Conservation (phyloP, 2,329 filamentous ascomycete species). For the Pseudogymnoascus sp. region DNA sequence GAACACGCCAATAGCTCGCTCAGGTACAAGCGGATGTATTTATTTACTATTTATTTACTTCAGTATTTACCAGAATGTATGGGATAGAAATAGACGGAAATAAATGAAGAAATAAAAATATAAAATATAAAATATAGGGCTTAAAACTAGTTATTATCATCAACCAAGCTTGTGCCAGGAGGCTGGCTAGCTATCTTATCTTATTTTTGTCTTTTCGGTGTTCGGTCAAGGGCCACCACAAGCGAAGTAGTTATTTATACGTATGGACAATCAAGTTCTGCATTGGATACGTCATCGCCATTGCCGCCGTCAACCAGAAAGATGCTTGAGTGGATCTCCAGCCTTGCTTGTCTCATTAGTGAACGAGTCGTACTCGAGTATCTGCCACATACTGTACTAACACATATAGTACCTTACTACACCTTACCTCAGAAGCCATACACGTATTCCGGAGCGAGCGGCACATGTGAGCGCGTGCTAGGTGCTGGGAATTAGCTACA, state of each 20-base stretch:
- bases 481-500: background rate
- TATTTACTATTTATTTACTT: background rate
- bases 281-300: background rate
- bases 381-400: background rate
- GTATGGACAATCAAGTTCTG: slow-evolving; percentile 6
- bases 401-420: background rate
- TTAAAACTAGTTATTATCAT: background rate
- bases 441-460: background rate
- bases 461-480: background rate
- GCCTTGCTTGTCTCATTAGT: background rate
- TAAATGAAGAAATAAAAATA: background rate
- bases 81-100: background rate
- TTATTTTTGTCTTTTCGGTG: background rate
- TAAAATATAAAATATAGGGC: background rate
- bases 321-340: background rate
- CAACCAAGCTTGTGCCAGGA: background rate
- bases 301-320: background rate
- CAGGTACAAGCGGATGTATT: background rate
- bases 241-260: slow-evolving; percentile 5
- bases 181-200: background rate
- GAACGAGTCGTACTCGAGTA: background rate
- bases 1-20: background rate
- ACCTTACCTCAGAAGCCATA: no score
- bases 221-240: background rate
- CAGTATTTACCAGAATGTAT: background rate